Percentiles rank a stretch among this genome's conserved stretches.
These are phyloP conservation scores for Coemansia sp. DNA, from an alignment of 371 early-diverging fungal species.

Conservation along the genomic window DNA sequence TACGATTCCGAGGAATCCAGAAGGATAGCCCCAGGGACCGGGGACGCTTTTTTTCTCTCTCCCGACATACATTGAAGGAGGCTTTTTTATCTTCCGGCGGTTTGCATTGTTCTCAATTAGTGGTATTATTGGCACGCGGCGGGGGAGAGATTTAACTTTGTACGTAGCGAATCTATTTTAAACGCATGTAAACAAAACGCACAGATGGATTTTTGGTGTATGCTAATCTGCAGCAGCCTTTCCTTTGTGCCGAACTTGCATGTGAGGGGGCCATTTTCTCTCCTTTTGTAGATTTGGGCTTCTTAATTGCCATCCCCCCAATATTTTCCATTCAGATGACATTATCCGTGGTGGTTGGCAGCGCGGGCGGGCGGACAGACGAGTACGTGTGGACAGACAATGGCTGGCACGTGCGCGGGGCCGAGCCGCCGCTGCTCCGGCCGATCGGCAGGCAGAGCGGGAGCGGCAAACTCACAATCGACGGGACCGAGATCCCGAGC, in stretches of 20 bases:
- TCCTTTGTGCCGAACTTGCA: no score
- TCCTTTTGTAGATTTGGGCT: constrained; percentile 1
- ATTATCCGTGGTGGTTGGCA: constrained; percentile 7
- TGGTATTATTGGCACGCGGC: no score
- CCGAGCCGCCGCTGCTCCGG: constrained; percentile 18
- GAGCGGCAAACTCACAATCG: constrained; percentile 9
- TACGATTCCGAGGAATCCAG: no score
- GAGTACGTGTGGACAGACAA: constrained; percentile 12
- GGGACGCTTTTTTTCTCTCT: background rate
- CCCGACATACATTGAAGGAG: background rate
- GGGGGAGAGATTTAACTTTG: no score
- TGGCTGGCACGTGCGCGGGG: constrained; percentile 10
- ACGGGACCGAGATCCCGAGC: constrained; percentile 4
- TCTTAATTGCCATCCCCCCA: background rate
- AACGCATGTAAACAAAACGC: no score
- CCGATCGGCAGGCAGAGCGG: background rate
- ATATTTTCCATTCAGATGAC: background rate
- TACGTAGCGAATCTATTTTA: no score
- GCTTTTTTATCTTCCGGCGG: background rate
- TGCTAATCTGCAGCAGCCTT: no score
- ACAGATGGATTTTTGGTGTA: no score
- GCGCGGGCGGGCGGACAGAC: constrained; percentile 14
- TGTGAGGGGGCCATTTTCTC: no score
- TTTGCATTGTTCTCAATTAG: no score
- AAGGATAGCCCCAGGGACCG: no score